phyloP scores from a whole-genome alignment of 139 green algal species.

The Coelastrella sp. region DNA sequence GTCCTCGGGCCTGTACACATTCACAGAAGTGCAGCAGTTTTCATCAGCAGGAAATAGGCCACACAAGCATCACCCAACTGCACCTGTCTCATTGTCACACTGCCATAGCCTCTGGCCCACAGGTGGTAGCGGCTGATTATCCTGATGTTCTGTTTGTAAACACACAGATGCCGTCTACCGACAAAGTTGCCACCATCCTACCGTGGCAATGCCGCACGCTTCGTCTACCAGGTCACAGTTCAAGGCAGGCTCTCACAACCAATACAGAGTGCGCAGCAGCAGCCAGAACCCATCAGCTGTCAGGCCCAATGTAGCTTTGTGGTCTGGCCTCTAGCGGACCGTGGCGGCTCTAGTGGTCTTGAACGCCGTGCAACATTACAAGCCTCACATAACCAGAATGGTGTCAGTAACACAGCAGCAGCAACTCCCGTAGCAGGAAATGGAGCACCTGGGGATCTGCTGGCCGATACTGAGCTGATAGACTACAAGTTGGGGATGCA shows the following conservation, averaged over 20 bases:
- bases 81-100: no score
- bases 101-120: background rate
- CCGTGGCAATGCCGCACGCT: constrained; percentile 58
- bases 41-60: no score
- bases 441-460: background rate
- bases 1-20: no score
- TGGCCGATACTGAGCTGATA: constrained; percentile 23
- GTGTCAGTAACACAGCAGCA: background rate
- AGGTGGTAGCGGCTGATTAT: background rate
- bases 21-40: no score
- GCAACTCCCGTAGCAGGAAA: background rate
- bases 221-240: constrained; percentile 58
- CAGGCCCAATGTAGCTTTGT: constrained; percentile 33
- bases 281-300: constrained; percentile 6
- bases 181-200: constrained; percentile 65
- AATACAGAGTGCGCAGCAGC: background rate
- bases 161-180: constrained; percentile 62
- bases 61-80: no score
- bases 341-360: background rate
- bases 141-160: background rate
- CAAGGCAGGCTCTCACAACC: background rate
- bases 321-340: constrained; percentile 16
- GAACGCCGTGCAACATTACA: constrained; percentile 22
- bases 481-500: constrained; percentile 40
- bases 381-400: background rate